Percentiles rank a stretch among this genome's conserved stretches.
Conservation (phyloP, 352 stramenopile species). For the Phytophthora idaei region DNA sequence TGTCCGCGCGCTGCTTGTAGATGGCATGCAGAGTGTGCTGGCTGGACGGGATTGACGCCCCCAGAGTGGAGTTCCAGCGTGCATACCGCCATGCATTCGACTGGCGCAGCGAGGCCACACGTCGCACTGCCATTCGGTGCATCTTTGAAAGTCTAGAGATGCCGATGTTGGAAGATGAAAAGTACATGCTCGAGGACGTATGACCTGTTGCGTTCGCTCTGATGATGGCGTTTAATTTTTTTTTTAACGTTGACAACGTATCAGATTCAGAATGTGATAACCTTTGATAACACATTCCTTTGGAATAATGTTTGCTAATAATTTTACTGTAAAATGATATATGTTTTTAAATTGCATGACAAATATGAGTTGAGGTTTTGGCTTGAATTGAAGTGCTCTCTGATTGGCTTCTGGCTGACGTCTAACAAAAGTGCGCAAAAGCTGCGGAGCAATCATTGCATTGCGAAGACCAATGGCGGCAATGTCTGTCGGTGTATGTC, state of each 20-base stretch:
- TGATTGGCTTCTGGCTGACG: constrained; percentile 20
- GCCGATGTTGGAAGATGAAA: neutral
- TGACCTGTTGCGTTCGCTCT: constrained; percentile 19
- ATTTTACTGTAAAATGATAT: neutral
- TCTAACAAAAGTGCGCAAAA: constrained; percentile 20
- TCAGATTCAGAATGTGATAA: neutral
- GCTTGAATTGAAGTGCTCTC: constrained; percentile 3
- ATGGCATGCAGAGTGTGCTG: constrained; percentile 46
- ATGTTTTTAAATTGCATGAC: neutral
- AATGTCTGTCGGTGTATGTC: neutral
- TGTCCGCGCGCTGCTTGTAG: constrained; percentile 68
- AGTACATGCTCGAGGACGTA: neutral
- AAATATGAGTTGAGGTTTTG: neutral
- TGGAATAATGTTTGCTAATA: no score
- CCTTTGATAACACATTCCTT: neutral
- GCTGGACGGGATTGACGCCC: constrained; percentile 19
- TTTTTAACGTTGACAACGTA: neutral
- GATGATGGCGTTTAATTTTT: constrained; percentile 7
- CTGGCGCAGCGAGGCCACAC: constrained; percentile 3
- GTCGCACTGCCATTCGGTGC: constrained; percentile 20
- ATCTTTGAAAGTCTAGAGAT: constrained; percentile 11
- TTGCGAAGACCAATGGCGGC: neutral
- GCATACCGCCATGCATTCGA: neutral
- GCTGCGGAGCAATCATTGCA: constrained; percentile 9
- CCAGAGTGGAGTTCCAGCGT: constrained; percentile 25